Conservation (phyloP, 2,329 filamentous ascomycete genomes). For the Endothia cerciana region DNA sequence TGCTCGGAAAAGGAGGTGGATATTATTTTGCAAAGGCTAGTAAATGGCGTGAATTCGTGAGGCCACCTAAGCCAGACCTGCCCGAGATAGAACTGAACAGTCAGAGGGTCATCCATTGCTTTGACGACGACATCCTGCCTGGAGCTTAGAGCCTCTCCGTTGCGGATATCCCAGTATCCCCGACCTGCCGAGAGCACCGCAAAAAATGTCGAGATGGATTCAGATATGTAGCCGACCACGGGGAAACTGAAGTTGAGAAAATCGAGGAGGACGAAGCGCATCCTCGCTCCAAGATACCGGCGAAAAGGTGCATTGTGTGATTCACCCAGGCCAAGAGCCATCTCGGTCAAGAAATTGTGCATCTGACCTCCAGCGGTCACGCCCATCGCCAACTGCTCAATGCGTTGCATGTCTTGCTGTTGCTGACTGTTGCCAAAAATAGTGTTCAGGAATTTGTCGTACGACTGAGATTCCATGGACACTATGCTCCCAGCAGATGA, state of each 20-base stretch:
- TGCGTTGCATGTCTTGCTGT: slow-evolving; percentile 55
- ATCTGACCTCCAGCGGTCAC: slow-evolving; percentile 56
- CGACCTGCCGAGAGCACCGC: slow-evolving; percentile 62
- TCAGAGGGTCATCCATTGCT: slow-evolving; percentile 57
- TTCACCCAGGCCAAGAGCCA: slow-evolving; percentile 53
- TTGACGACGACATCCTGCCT: slow-evolving; percentile 41
- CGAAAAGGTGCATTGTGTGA: slow-evolving; percentile 53
- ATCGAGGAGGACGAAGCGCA: slow-evolving; percentile 69
- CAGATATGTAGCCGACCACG: slow-evolving; percentile 72
- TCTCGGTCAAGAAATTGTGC: slow-evolving; percentile 57
- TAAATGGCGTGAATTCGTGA: slow-evolving; percentile 80
- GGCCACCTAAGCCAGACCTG: slow-evolving; percentile 80
- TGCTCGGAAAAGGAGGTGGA: slow-evolving; percentile 51
- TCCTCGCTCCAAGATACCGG: slow-evolving; percentile 61
- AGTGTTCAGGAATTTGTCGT: slow-evolving; percentile 58
- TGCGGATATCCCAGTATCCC: slow-evolving; percentile 58
- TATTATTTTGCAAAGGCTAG: slow-evolving; percentile 71
- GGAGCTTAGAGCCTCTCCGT: slow-evolving; percentile 42
- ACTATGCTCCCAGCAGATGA: slow-evolving; percentile 66
- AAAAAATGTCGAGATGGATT: slow-evolving; percentile 69
- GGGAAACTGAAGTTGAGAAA: slow-evolving; percentile 70
- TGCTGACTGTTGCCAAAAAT: slow-evolving; percentile 44
- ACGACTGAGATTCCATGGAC: slow-evolving; percentile 63
- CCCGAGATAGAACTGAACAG: slow-evolving; percentile 65
- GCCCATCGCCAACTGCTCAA: slow-evolving; percentile 53